Conservation (phyloP, 306 rosid genomes). For the Lablab purpureus region DNA sequence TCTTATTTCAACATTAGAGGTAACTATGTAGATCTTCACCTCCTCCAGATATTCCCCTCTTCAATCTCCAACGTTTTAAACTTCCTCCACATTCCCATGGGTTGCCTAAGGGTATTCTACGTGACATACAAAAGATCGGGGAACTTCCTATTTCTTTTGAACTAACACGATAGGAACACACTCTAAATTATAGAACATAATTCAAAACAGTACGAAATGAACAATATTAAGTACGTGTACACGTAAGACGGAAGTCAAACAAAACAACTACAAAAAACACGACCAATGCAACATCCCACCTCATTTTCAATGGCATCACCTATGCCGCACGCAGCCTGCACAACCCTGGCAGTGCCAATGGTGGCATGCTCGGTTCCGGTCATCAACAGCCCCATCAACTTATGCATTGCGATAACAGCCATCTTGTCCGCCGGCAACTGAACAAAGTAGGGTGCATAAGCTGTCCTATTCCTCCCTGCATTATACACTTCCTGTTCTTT, state of each 20-base stretch:
- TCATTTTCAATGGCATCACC: conserved; percentile 96
- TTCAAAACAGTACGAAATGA: conserved; percentile 19
- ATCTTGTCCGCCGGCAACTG: conserved; percentile 85
- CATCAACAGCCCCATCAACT: conserved; percentile 87
- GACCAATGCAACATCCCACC: conserved; percentile 60
- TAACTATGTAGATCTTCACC: not conserved
- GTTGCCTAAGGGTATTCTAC: conserved; percentile 15
- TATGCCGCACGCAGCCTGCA: conserved; percentile 64
- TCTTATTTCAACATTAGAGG: conserved; percentile 8
- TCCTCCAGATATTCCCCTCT: not conserved
- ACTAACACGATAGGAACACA: not conserved
- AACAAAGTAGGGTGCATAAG: conserved; percentile 66
- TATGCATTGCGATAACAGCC: conserved; percentile 95
- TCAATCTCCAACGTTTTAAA: conserved; percentile 10
- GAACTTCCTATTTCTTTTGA: not conserved
- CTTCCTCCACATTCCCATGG: conserved; percentile 23
- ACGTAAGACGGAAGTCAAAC: not conserved
- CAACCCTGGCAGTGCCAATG: conserved; percentile 68
- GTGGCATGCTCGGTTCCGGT: conserved; percentile 61
- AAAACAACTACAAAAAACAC: conserved; percentile 26
- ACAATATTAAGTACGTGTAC: not conserved
- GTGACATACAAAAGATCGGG: conserved; percentile 25
- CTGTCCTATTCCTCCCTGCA: conserved; percentile 53
- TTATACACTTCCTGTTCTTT: conserved; percentile 70
- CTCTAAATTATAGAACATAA: conserved; percentile 30